These are phyloP conservation scores for Cotoneaster glaucophyllus DNA, from an alignment of 306 rosid species.

Conservation along the genomic window DNA sequence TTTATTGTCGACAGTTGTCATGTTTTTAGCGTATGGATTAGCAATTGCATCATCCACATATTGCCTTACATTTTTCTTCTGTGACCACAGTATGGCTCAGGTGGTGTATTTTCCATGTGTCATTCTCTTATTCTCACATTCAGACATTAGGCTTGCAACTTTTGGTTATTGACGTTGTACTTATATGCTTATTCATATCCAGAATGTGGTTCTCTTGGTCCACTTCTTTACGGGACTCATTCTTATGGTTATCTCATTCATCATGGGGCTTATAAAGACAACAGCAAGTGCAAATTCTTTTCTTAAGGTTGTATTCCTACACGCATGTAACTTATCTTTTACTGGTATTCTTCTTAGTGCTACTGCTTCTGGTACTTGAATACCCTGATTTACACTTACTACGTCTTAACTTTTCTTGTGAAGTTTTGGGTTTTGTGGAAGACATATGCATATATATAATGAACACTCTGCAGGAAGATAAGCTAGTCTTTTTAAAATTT, in stretches of 20 bases:
- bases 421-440: background rate
- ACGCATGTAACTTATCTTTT: background rate
- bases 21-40: conserved; percentile 85
- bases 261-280: conserved; percentile 78
- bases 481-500: background rate
- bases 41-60: conserved; percentile 88
- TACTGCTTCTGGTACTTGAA: background rate
- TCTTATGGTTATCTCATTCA: conserved; percentile 87
- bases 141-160: background rate
- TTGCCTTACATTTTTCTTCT: conserved; percentile 89
- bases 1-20: conserved; percentile 53
- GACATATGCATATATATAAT: background rate
- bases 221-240: conserved; percentile 85
- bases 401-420: background rate
- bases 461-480: background rate
- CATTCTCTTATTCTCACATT: conserved; percentile 1
- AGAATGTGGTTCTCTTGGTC: conserved; percentile 86
- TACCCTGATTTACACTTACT: background rate
- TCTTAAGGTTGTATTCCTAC: conserved; percentile 60
- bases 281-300: conserved; percentile 65
- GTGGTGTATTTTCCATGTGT: conserved; percentile 29
- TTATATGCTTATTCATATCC: conserved; percentile 8
- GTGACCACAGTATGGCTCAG: conserved; percentile 90
- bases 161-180: background rate
- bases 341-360: background rate